Evolutionary conservation across 2,329 filamentous ascomycete species (phyloP), one percentile per base, ranked within the genome.

Genomic region (Hawksworthiomyces lignivorus): DNA sequence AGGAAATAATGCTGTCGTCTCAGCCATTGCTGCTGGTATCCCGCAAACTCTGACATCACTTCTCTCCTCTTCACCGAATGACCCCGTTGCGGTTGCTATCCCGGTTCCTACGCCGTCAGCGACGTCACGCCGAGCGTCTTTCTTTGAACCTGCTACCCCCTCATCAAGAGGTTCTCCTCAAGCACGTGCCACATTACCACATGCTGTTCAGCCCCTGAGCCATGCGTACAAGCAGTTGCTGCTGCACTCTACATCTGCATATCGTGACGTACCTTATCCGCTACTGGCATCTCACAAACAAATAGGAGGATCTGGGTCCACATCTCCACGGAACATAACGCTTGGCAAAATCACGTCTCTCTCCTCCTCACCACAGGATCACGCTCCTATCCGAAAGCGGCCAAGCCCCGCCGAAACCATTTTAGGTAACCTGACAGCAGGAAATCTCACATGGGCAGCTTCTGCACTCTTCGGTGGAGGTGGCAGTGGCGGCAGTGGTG

Each of bases 361-460:
- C 3, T 66, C 66, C 3, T 58, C 60, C 2, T 68, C 65, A 4
- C 65, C 67, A 2, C 65, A 64, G 1, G 56, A 58, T 4, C 44
- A 28, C 8, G 39, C 29, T 1, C 32, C 39, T 2, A 18, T 32
- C 4, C 54, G 60, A 26, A 82, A 82, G 57, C 69, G 72, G 27
- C 70, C 71, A 4, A 82, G 77, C 47, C 78, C 79, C 6, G 76
- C 75, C 1, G 80, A 82, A 48, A 73, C 70, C 14, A 72, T 80
- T 34, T 57, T 80, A 19, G 69, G 63, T 46, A 77, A 68, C 33
- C 59, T 81, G 15, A 67, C 73, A 2, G 67, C 73, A 2, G 67
- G 68, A 24, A 73, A 69, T 46, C 67, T 75, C 8, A 70, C 68
- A 0, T 75, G 70, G 67, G 70, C 67, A 12, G 61, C 60, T 15